Evolutionary conservation across 331 rosid genomes (phyloP), one percentile per base, ranked within the genome.

Genomic region (Saraca asoca): DNA sequence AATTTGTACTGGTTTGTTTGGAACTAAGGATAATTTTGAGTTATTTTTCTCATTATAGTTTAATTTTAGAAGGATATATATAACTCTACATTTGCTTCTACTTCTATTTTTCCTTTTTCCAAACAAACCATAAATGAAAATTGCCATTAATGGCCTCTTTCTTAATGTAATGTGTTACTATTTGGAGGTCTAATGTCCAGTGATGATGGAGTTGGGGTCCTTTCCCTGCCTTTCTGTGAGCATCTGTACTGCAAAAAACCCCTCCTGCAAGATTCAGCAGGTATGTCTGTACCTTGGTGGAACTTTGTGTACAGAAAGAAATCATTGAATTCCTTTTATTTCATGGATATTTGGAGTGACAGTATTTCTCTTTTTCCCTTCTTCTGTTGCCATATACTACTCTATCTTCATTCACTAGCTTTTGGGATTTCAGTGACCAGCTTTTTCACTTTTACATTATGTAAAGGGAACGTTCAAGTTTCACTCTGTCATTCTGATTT

Each of bases 211-310:
- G 19, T 68, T 58, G 57, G 73, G 81, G 41, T 64, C 63, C 54
- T 75, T n/a, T 61, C 51, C 20, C 37, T 57, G 14, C 53, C 63
- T 70, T 64, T 72, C 52, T 66, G 18, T 10, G 61, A 63, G 56
- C 16, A 68, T 62, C 64, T 73, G 82, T 70, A 79, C 87, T 50
- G 35, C 73, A 18, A 58, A 43, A 7, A 39, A 42, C 42, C n/a
- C 35, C 31, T 43, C 72, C 72, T 67, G 78, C 42, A 70, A 71
- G 68, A 44, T 66, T 72, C 52, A 49, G 56, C 62, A 56, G 52
- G 53, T 61, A 66, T 76, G 80, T 76, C 82, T 76, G 79, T 79
- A 76, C 77, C 68, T 54, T 64, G 77, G 74, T 61, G 73, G 63
- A 76, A n/a, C 70, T 72, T 70, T 72, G 43, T 69, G 72, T 56